These are phyloP conservation scores for Allium sativum DNA, from an alignment of 106 monocot species.

Conservation along the genomic window DNA sequence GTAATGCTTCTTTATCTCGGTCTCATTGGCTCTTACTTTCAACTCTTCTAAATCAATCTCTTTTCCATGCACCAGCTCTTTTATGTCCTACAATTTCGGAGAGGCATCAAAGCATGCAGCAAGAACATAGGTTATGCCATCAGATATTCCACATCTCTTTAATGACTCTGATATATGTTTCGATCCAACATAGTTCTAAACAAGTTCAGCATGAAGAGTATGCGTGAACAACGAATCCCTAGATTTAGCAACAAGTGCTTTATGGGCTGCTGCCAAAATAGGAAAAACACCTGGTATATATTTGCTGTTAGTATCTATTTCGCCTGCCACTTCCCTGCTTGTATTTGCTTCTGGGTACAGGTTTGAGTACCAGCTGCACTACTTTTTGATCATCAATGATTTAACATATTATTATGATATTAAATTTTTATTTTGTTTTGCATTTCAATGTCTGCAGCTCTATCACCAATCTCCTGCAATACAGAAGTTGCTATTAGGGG, in stretches of 20 bases:
- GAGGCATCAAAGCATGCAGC: constrained; percentile 74
- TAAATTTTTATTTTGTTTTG: too few species aligned
- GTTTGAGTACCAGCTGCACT: too few species aligned
- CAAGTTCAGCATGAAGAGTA: constrained; percentile 86
- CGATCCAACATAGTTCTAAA: constrained; percentile 73
- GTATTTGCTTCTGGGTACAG: too few species aligned
- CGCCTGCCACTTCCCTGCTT: too few species aligned
- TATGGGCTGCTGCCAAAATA: constrained; percentile 78
- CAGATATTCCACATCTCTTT: constrained; percentile 87
- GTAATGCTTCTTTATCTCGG: constrained; percentile 94
- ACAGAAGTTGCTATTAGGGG: too few species aligned
- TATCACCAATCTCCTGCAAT: too few species aligned
- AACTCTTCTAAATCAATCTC: constrained; percentile 66
- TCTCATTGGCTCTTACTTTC: constrained; percentile 44
- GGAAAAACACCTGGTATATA: constrained; percentile 91
- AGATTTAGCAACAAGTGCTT: constrained; percentile 61
- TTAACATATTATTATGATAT: too few species aligned
- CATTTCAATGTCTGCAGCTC: too few species aligned
- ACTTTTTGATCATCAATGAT: too few species aligned
- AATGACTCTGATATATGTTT: constrained; percentile 91
- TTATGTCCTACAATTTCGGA: constrained; percentile 39
- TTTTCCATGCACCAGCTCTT: constrained; percentile 52
- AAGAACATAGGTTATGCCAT: constrained; percentile 74
- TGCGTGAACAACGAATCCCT: constrained; percentile 72
- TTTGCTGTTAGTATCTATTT: too few species aligned